Conservation (phyloP, 129 eudicot species). For the Lactuca sativa region DNA sequence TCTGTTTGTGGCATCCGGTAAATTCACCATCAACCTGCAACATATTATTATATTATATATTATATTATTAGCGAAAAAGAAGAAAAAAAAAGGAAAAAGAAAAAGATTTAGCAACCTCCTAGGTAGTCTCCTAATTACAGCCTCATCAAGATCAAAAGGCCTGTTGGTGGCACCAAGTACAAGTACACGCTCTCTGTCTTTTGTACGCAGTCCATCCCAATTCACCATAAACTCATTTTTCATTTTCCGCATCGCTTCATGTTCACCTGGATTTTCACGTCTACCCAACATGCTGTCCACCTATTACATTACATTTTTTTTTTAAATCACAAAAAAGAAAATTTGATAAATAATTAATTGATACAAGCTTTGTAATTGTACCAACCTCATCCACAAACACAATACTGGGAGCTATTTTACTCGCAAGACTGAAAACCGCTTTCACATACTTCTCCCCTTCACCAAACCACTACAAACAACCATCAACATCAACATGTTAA, state of each 20-base stretch:
- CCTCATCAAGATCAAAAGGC: conserved; percentile 84
- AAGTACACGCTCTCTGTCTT: conserved; percentile 62
- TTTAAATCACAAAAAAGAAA: not conserved
- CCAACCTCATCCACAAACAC: conserved; percentile 75
- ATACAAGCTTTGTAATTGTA: too few species aligned
- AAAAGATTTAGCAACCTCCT: conserved; percentile 43
- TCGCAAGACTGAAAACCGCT: conserved; percentile 69
- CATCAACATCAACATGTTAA: not conserved
- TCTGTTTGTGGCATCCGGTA: conserved; percentile 79
- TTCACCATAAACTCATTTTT: conserved; percentile 74
- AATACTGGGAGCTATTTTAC: conserved; percentile 66
- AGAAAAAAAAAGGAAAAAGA: not conserved
- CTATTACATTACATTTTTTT: conserved; percentile 30
- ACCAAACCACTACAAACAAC: conserved; percentile 60
- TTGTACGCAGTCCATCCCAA: conserved; percentile 71
- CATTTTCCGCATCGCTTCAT: conserved; percentile 69
- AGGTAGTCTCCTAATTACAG: conserved; percentile 75
- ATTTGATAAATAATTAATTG: not conserved
- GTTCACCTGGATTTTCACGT: conserved; percentile 70
- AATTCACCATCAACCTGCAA: conserved; percentile 84
- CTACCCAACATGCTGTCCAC: conserved; percentile 89
- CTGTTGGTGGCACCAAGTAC: conserved; percentile 83
- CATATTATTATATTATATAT: too few species aligned
- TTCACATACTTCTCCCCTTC: conserved; percentile 80
- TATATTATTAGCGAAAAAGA: not conserved